Conservation (phyloP, 2,329 filamentous ascomycete species). For the Phaeosphaeriaceae sp. region DNA sequence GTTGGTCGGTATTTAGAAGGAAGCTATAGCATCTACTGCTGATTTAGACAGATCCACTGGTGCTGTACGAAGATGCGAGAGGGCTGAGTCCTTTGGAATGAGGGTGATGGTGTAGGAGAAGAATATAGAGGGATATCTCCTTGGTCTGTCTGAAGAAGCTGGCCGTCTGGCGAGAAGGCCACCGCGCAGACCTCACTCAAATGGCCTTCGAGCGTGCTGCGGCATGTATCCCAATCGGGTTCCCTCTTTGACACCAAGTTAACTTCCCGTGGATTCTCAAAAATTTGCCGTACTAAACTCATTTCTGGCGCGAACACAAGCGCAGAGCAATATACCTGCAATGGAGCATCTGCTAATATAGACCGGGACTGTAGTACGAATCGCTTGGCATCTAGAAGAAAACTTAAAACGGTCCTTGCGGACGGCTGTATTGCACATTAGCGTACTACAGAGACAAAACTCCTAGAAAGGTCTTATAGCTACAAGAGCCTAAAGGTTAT, state of each 20-base stretch:
- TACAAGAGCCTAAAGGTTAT: background rate
- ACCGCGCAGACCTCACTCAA: background rate
- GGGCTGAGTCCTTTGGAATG: too few species aligned
- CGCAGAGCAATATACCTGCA: slow-evolving; percentile 47
- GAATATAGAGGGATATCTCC: too few species aligned
- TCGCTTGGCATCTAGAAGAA: slow-evolving; percentile 40
- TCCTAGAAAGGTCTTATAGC: background rate
- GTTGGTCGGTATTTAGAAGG: too few species aligned
- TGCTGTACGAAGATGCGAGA: too few species aligned
- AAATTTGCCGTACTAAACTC: slow-evolving; percentile 16
- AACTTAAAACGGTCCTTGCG: slow-evolving; percentile 9
- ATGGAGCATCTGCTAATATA: slow-evolving; percentile 36
- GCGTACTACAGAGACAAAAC: slow-evolving; percentile 7
- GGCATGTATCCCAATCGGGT: slow-evolving; percentile 10
- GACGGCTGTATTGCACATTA: slow-evolving; percentile 11
- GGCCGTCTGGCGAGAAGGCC: background rate
- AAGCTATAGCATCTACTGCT: too few species aligned
- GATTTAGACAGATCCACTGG: too few species aligned
- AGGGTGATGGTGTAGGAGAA: too few species aligned
- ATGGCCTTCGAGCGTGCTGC: too few species aligned
- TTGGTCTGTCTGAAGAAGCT: background rate
- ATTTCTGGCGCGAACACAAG: slow-evolving; percentile 44
- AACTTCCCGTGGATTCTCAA: slow-evolving; percentile 3
- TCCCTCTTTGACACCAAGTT: slow-evolving; percentile 8
- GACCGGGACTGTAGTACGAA: slow-evolving; percentile 35